These are phyloP conservation scores for Biscogniauxia sp. DNA, from an alignment of 2,329 filamentous ascomycete species.

Conservation along the genomic window DNA sequence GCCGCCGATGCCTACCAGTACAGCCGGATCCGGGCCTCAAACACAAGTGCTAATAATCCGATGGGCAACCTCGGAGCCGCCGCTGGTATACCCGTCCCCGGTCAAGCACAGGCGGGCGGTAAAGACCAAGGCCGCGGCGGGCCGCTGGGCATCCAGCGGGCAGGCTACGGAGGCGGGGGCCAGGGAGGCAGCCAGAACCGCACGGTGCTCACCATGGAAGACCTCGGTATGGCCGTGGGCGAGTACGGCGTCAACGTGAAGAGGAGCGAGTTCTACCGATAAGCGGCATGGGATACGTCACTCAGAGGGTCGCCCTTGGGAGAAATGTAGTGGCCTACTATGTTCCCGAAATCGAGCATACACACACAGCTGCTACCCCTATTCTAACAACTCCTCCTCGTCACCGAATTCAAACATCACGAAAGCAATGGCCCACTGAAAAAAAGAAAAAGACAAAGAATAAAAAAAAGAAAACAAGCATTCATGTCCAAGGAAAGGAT, in stretches of 20 bases:
- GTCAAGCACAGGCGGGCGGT: slow-evolving; percentile 54
- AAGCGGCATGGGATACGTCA: neutral
- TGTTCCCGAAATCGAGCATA: too few relatives aligned
- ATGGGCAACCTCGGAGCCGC: slow-evolving; percentile 82
- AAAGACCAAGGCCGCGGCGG: slow-evolving; percentile 59
- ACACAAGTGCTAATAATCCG: slow-evolving; percentile 82
- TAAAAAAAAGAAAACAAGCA: neutral
- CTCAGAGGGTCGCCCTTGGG: too few relatives aligned
- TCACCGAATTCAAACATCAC: too few relatives aligned
- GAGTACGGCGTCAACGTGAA: slow-evolving; percentile 99
- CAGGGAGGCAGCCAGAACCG: slow-evolving; percentile 85
- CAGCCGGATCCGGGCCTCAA: slow-evolving; percentile 90
- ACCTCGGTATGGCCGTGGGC: slow-evolving; percentile 94
- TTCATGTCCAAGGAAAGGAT: neutral
- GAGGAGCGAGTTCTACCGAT: slow-evolving; percentile 85
- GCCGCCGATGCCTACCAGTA: slow-evolving; percentile 98
- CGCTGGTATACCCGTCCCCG: slow-evolving; percentile 65
- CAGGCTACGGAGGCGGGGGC: slow-evolving; percentile 82
- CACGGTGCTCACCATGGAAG: slow-evolving; percentile 97
- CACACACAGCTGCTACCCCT: too few relatives aligned
- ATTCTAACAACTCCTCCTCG: too few relatives aligned
- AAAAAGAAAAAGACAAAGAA: too few relatives aligned
- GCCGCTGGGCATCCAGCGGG: slow-evolving; percentile 70
- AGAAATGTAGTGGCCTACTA: too few relatives aligned
- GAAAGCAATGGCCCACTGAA: too few relatives aligned